phyloP scores from a whole-genome alignment of 805 yeast genomes.

The Myxozyma monticola region DNA sequence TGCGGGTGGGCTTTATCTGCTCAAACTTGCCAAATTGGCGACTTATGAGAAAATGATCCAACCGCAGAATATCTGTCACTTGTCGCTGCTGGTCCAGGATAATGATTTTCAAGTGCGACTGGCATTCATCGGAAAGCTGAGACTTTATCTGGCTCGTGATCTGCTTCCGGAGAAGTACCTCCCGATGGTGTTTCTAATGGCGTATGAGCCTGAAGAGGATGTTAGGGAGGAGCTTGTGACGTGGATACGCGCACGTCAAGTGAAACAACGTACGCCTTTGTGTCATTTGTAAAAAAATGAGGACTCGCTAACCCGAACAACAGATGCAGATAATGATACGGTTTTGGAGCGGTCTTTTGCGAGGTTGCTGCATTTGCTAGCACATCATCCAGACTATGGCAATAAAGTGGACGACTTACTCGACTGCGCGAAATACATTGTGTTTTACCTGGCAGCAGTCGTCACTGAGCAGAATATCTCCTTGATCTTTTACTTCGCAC shows the following conservation, averaged over 20 bases:
- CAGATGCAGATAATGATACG: conserved; percentile 34
- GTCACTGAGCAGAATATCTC: conserved; percentile 69
- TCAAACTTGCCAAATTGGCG: conserved; percentile 63
- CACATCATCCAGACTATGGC: conserved; percentile 69
- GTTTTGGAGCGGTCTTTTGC: conserved; percentile 66
- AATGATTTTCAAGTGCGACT: conserved; percentile 58
- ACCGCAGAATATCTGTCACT: conserved; percentile 51
- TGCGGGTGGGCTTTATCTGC: conserved; percentile 62
- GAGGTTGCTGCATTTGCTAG: conserved; percentile 64
- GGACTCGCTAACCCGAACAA: too few species aligned
- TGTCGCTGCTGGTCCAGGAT: conserved; percentile 67
- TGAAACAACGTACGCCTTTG: conserved; percentile 26
- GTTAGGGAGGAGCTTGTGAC: conserved; percentile 55
- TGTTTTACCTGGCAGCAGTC: conserved; percentile 59
- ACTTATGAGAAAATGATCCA: conserved; percentile 53
- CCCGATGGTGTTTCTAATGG: conserved; percentile 68
- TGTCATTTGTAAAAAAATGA: background rate
- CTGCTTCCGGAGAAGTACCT: conserved; percentile 63
- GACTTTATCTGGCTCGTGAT: conserved; percentile 52
- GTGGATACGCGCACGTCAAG: conserved; percentile 68
- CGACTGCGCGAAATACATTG: conserved; percentile 57
- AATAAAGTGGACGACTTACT: conserved; percentile 35
- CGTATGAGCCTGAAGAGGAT: conserved; percentile 65
- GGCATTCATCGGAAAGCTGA: conserved; percentile 51
- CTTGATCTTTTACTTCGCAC: conserved; percentile 70